A percentile compares a stretch with the other conserved stretches of the same genome.
Evolutionary conservation across 2,329 filamentous ascomycete species (phyloP).

Genomic region (Penicillium carneum): DNA sequence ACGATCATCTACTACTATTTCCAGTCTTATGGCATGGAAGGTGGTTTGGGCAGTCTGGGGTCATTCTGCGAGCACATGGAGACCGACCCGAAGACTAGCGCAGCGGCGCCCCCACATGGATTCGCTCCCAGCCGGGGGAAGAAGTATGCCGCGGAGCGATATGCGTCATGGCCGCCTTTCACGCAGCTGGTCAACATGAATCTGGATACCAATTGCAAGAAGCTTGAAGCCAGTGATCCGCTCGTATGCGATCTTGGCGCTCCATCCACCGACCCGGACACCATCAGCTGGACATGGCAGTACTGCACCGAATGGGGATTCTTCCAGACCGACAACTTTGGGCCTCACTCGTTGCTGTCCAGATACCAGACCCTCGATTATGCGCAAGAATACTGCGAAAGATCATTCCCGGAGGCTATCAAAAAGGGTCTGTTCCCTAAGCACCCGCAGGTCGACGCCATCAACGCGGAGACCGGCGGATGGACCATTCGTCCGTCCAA

Average conservation of each 20-base stretch:
- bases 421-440: slow-evolving; percentile 51
- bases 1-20: slow-evolving; percentile 52
- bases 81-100: slow-evolving; percentile 49
- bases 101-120: slow-evolving; percentile 50
- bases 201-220: slow-evolving; percentile 52
- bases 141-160: slow-evolving; percentile 52
- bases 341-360: slow-evolving; percentile 57
- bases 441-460: slow-evolving; percentile 48
- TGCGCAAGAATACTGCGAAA: slow-evolving; percentile 56
- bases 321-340: slow-evolving; percentile 59
- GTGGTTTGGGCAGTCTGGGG: slow-evolving; percentile 44
- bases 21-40: slow-evolving; percentile 55
- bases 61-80: slow-evolving; percentile 59
- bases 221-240: slow-evolving; percentile 32
- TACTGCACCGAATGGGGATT: slow-evolving; percentile 63
- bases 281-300: slow-evolving; percentile 60
- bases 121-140: slow-evolving; percentile 53
- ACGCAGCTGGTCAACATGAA: slow-evolving; percentile 49
- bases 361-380: slow-evolving; percentile 57
- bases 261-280: slow-evolving; percentile 44
- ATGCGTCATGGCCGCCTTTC: slow-evolving; percentile 53
- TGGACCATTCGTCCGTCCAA: slow-evolving; percentile 62
- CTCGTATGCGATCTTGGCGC: slow-evolving; percentile 51
- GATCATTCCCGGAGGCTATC: slow-evolving; percentile 56
- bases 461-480: slow-evolving; percentile 58